Evolutionary conservation across 2,329 filamentous ascomycete species (phyloP).

Genomic region (Scedosporium boydii): DNA sequence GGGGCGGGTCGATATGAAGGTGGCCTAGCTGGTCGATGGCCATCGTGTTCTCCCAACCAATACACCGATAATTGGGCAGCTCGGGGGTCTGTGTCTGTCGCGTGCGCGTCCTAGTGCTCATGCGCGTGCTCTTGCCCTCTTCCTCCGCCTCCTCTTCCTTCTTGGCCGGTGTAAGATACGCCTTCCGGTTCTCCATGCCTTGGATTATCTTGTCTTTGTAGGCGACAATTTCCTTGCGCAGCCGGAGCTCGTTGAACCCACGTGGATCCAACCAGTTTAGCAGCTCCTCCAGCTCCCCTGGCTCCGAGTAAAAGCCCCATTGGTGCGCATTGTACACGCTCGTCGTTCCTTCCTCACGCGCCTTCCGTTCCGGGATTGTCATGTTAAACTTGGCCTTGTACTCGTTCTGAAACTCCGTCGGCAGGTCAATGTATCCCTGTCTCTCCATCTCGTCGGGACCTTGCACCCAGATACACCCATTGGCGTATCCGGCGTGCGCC

Average conservation of each 20-base stretch:
- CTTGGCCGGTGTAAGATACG: constrained; percentile 53
- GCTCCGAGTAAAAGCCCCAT: constrained; percentile 87
- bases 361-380: constrained; percentile 78
- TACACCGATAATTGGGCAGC: constrained; percentile 32
- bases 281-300: constrained; percentile 66
- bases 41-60: constrained; percentile 47
- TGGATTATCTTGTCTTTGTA: constrained; percentile 68
- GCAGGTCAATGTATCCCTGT: constrained; percentile 74
- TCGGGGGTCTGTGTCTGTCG: constrained; percentile 31
- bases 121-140: constrained; percentile 28
- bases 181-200: constrained; percentile 71
- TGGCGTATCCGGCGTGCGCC: constrained; percentile 77
- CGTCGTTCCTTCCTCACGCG: constrained; percentile 73
- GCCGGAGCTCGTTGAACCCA: constrained; percentile 74
- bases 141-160: constrained; percentile 23
- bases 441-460: constrained; percentile 85
- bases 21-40: constrained; percentile 48
- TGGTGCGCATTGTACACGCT: constrained; percentile 67
- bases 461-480: constrained; percentile 93
- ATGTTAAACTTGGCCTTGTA: constrained; percentile 71
- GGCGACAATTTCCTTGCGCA: constrained; percentile 74
- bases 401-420: constrained; percentile 59
- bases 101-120: constrained; percentile 37
- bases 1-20: constrained; percentile 45
- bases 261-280: constrained; percentile 83